Percentiles rank a stretch among this genome's conserved stretches.
Conservation (phyloP, 208 protist genomes). For the Leishmania major region DNA sequence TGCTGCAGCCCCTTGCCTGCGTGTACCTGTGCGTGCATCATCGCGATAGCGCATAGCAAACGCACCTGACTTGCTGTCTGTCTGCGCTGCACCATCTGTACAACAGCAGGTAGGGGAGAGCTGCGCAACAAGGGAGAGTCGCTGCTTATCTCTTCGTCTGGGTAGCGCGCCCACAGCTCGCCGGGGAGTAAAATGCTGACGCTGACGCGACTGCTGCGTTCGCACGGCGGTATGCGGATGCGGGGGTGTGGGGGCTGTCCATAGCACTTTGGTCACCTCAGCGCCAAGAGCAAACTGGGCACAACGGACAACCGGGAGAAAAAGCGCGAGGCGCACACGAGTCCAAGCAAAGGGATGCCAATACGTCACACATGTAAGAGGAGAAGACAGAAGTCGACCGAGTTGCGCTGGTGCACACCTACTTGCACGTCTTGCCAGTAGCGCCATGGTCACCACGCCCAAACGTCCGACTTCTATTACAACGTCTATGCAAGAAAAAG, state of each 20-base stretch:
- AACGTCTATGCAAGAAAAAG: background rate
- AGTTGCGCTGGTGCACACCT: background rate
- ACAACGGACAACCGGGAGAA: background rate
- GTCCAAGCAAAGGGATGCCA: background rate
- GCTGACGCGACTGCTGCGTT: background rate
- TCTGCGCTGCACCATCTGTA: background rate
- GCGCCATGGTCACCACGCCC: background rate
- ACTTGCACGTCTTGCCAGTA: background rate
- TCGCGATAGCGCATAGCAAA: background rate
- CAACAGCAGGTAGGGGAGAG: background rate
- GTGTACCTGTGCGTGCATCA: background rate
- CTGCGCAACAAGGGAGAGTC: background rate
- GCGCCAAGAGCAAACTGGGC: background rate
- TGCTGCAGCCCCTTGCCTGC: background rate
- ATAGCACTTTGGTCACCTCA: background rate
- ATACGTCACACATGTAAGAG: background rate
- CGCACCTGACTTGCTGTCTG: background rate
- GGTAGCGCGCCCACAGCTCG: background rate
- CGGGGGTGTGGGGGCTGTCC: background rate
- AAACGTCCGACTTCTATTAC: background rate
- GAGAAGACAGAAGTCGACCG: too few species aligned
- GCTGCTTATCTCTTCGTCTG: background rate
- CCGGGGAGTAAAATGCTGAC: background rate
- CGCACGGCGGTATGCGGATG: background rate
- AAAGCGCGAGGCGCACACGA: background rate